These are phyloP conservation scores for Lactarius quietus DNA, from an alignment of 768 basidiomycete species.

Conservation along the genomic window DNA sequence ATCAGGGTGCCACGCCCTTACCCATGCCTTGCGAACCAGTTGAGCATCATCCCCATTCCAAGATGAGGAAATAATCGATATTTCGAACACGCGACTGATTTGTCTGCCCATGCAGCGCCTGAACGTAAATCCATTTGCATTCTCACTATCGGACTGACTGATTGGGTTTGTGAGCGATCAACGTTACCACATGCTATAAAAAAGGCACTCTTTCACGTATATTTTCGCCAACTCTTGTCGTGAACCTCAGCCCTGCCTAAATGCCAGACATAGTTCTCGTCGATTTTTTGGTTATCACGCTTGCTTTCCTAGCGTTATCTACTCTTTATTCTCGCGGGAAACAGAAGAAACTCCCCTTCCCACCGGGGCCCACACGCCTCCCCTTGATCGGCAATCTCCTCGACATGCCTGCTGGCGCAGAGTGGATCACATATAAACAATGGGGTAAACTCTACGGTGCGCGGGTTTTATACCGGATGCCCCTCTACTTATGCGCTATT, in stretches of 20 bases:
- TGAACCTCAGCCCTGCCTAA: background rate
- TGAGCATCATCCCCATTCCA: background rate
- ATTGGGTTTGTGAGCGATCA: background rate
- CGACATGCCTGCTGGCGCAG: conserved; percentile 21
- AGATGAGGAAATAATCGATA: background rate
- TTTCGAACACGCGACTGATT: background rate
- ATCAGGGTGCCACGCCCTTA: background rate
- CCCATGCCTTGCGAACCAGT: background rate
- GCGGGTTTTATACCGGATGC: background rate
- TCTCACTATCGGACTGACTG: background rate
- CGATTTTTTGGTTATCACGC: background rate
- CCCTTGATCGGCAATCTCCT: conserved; percentile 27
- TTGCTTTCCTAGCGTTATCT: background rate
- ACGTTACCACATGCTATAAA: conserved; percentile 5
- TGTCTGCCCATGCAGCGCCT: background rate
- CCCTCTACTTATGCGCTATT: background rate
- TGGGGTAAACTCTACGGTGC: conserved; percentile 26
- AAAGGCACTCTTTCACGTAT: background rate
- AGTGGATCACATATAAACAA: conserved; percentile 24
- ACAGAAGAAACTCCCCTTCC: background rate
- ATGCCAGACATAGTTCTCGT: conserved; percentile 1
- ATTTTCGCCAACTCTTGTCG: background rate
- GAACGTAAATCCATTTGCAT: background rate
- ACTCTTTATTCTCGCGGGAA: conserved; percentile 7
- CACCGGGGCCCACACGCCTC: conserved; percentile 25